A percentile compares a stretch with the other conserved stretches of the same genome.
Evolutionary conservation across 1,139 yeast species (phyloP).

Genomic region (Taphrina populina): DNA sequence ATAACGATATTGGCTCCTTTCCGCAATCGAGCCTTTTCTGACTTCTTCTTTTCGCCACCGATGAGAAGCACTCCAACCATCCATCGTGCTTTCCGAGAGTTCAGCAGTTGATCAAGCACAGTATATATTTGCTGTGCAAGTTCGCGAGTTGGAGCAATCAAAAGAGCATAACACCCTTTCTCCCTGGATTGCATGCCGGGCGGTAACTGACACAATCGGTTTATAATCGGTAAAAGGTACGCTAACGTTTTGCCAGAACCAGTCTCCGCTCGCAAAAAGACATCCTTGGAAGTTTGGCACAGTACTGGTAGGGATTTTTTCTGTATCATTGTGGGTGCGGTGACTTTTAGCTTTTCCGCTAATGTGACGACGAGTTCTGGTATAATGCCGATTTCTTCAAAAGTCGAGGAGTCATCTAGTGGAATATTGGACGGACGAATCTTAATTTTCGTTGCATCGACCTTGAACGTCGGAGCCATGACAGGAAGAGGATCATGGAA

Average conservation of each 20-base stretch:
- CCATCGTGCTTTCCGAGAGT: conserved; percentile 50
- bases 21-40: conserved; percentile 85
- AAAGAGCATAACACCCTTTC: conserved; percentile 84
- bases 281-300: conserved; percentile 46
- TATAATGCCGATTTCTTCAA: conserved; percentile 68
- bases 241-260: conserved; percentile 97
- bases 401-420: conserved; percentile 62
- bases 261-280: conserved; percentile 90
- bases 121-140: conserved; percentile 87
- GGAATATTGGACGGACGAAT: conserved; percentile 78
- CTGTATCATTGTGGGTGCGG: conserved; percentile 83
- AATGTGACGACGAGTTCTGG: conserved; percentile 58
- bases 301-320: conserved; percentile 75
- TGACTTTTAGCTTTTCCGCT: conserved; percentile 57
- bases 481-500: conserved; percentile 53
- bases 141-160: conserved; percentile 90
- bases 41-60: conserved; percentile 92
- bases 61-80: conserved; percentile 45
- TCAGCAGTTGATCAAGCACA: conserved; percentile 50
- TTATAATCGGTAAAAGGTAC: conserved; percentile 77
- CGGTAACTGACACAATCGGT: conserved; percentile 60
- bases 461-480: conserved; percentile 44
- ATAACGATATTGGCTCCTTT: conserved; percentile 86
- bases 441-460: conserved; percentile 39
- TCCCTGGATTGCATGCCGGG: conserved; percentile 57